A percentile compares a stretch with the other conserved stretches of the same genome.
Evolutionary conservation across 768 basidiomycete species (phyloP).

Genomic region (Aureoboletus auriporus): DNA sequence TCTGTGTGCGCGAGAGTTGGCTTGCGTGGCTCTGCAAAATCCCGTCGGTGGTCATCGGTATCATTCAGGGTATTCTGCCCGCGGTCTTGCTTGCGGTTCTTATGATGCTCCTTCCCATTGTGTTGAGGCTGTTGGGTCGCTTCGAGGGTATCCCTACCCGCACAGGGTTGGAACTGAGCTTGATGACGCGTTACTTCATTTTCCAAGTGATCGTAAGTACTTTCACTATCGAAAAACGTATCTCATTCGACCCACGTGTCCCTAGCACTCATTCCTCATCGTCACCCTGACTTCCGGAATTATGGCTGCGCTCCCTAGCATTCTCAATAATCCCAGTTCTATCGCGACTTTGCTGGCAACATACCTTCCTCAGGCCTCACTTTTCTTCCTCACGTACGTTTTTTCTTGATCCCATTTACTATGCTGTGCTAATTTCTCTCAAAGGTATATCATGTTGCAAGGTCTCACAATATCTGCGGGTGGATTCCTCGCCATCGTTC

Average conservation of each 20-base stretch:
- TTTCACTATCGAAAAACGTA: neutral
- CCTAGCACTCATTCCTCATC: conserved; percentile 89
- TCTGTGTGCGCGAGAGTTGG: conserved; percentile 65
- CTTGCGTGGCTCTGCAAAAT: conserved; percentile 81
- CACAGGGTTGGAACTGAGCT: conserved; percentile 77
- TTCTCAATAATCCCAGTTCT: conserved; percentile 65
- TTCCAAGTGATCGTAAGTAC: conserved; percentile 85
- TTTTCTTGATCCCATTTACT: neutral
- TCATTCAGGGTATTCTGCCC: conserved; percentile 87
- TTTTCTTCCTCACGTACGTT: conserved; percentile 82
- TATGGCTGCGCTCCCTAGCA: conserved; percentile 57
- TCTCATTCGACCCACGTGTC: neutral
- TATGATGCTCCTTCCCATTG: conserved; percentile 84
- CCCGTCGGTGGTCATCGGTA: conserved; percentile 64
- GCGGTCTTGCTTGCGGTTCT: conserved; percentile 84
- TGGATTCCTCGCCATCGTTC: conserved; percentile 75
- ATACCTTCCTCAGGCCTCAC: conserved; percentile 79
- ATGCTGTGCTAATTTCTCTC: neutral
- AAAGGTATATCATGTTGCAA: conserved; percentile 73
- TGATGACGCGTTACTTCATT: conserved; percentile 91
- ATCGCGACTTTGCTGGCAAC: conserved; percentile 69
- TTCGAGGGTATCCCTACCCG: conserved; percentile 90
- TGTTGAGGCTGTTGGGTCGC: conserved; percentile 73
- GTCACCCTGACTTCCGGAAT: conserved; percentile 85
- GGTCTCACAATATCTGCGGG: conserved; percentile 77